Conservation (phyloP, 352 stramenopile species). For the Globisporangium recalcitrans region DNA sequence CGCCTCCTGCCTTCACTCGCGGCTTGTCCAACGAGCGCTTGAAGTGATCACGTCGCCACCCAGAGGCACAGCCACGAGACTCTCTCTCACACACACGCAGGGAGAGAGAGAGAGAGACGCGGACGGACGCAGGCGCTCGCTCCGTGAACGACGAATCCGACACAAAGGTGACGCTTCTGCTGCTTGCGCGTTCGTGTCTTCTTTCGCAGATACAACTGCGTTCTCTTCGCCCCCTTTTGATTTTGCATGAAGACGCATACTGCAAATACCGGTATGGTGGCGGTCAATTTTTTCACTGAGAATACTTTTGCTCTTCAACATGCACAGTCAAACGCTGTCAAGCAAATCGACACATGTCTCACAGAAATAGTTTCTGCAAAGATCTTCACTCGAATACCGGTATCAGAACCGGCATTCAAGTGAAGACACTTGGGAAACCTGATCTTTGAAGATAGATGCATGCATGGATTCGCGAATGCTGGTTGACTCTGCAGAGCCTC, state of each 20-base stretch:
- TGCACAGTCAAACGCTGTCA: neutral
- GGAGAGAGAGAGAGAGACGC: slow-evolving; percentile 1
- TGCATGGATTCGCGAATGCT: neutral
- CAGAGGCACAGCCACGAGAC: neutral
- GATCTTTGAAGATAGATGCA: too few species aligned
- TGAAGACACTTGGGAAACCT: neutral
- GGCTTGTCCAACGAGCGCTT: neutral
- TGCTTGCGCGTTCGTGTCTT: slow-evolving; percentile 2
- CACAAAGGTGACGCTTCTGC: neutral
- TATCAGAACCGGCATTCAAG: neutral
- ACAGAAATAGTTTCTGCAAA: neutral
- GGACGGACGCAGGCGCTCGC: neutral
- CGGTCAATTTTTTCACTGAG: neutral
- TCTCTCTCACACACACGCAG: neutral
- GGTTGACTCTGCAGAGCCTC: too few species aligned
- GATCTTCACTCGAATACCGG: neutral
- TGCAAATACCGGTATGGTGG: neutral
- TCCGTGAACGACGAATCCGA: neutral
- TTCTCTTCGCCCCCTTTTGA: neutral
- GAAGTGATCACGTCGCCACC: neutral
- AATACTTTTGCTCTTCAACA: neutral
- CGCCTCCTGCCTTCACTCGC: neutral
- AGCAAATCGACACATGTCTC: too few species aligned
- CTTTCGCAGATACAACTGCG: slow-evolving; percentile 2
- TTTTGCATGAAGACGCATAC: neutral